Conservation (phyloP, 2,329 filamentous ascomycete species). For the Curvularia verruculosa region DNA sequence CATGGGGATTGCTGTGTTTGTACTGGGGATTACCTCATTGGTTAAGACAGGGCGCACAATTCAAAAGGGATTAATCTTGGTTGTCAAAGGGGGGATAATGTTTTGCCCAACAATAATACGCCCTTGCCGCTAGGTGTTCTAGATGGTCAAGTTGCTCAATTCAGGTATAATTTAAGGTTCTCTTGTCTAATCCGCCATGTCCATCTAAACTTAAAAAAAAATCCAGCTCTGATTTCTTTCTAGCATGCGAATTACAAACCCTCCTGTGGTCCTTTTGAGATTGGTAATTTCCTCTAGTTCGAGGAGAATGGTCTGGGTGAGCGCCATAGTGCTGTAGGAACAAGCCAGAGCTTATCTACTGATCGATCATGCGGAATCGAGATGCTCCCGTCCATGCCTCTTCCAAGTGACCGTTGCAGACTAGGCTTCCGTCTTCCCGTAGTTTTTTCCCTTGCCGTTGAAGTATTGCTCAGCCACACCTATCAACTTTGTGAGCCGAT, state of each 20-base stretch:
- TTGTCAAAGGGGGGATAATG: background rate
- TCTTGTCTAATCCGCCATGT: background rate
- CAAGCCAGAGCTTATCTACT: too few relatives aligned
- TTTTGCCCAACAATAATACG: background rate
- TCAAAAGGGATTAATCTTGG: background rate
- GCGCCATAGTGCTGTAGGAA: background rate
- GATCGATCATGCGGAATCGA: background rate
- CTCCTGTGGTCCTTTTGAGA: too few relatives aligned
- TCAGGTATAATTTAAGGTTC: background rate
- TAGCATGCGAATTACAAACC: background rate
- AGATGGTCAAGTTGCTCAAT: background rate
- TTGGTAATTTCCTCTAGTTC: too few relatives aligned
- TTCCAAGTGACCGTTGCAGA: background rate
- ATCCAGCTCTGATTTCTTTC: background rate
- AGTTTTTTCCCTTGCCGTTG: background rate
- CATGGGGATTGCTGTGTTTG: background rate
- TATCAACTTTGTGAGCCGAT: background rate
- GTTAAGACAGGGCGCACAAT: background rate
- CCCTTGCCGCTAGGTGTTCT: background rate
- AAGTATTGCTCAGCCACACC: background rate
- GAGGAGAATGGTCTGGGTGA: too few relatives aligned
- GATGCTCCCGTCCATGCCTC: background rate
- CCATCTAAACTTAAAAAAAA: background rate
- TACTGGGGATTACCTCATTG: background rate
- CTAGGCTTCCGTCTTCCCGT: background rate